These are phyloP conservation scores for Zasmidium cellare DNA, from an alignment of 2,329 filamentous ascomycete species.

Conservation along the genomic window DNA sequence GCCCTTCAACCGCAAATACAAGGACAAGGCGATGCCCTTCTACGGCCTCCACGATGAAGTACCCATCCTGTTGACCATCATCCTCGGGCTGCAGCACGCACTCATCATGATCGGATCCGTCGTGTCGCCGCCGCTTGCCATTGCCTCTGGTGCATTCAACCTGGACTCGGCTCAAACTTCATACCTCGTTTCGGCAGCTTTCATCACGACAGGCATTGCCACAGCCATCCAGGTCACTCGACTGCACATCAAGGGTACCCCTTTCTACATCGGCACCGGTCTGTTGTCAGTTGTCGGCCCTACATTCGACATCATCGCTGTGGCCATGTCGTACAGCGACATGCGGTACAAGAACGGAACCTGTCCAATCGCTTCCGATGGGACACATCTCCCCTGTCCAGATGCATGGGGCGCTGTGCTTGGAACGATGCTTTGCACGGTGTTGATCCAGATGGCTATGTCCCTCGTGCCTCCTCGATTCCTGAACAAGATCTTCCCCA, in stretches of 20 bases:
- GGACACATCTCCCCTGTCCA: slow-evolving; percentile 7
- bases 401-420: slow-evolving; percentile 9
- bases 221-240: slow-evolving; percentile 12
- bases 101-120: slow-evolving; percentile 12
- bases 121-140: slow-evolving; percentile 9
- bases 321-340: slow-evolving; percentile 4
- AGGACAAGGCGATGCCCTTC: slow-evolving; percentile 6
- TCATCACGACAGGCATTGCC: slow-evolving; percentile 12
- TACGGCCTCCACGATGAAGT: slow-evolving; percentile 12
- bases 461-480: slow-evolving; percentile 9
- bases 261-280: slow-evolving; percentile 12
- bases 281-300: slow-evolving; percentile 10
- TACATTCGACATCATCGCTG: slow-evolving; percentile 11
- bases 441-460: slow-evolving; percentile 11
- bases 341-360: slow-evolving; percentile 6
- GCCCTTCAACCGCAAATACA: slow-evolving; percentile 9
- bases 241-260: slow-evolving; percentile 7
- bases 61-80: slow-evolving; percentile 10
- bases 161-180: slow-evolving; percentile 1
- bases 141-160: slow-evolving; percentile 7
- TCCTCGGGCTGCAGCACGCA: slow-evolving; percentile 12
- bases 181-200: slow-evolving; percentile 13
- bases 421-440: slow-evolving; percentile 12
- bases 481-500: slow-evolving; percentile 11
- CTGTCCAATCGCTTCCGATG: slow-evolving; percentile 6